A percentile compares a stretch with the other conserved stretches of the same genome.
Conservation (phyloP, 78 protist genomes). For the Emiliania huxleyi region DNA sequence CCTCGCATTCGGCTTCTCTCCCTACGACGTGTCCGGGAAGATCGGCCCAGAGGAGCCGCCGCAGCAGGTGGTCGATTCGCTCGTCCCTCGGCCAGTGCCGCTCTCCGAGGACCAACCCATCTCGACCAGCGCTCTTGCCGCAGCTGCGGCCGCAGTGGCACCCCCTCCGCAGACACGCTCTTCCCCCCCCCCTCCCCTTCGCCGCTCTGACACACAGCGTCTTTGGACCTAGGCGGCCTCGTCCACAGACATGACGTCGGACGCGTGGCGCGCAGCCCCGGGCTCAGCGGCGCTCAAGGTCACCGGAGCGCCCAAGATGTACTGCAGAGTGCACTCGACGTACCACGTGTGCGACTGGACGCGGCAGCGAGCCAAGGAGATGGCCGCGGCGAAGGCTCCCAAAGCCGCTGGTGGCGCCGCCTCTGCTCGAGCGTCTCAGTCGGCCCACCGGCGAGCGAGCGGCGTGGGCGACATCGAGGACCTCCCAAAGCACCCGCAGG, state of each 20-base stretch:
- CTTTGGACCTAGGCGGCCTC: no score
- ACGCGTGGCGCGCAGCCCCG: background rate
- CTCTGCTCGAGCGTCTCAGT: background rate
- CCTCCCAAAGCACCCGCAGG: background rate
- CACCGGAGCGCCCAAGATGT: background rate
- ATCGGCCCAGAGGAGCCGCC: no score
- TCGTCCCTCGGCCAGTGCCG: no score
- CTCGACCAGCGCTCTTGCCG: no score
- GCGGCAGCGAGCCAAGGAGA: background rate
- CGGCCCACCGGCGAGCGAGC: background rate
- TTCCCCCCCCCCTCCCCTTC: no score
- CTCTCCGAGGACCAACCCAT: no score
- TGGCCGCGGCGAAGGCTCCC: background rate
- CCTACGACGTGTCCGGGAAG: no score
- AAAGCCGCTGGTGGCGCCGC: background rate
- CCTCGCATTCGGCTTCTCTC: no score
- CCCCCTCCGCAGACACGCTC: no score
- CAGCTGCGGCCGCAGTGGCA: no score
- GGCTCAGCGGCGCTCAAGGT: background rate
- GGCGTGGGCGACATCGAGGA: slow-evolving; percentile 7
- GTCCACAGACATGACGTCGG: background rate
- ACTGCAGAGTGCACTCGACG: background rate
- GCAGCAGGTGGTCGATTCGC: no score
- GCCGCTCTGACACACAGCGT: no score
- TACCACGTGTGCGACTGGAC: slow-evolving; percentile 1